These are phyloP conservation scores for Lactarius vividus DNA, from an alignment of 768 basidiomycete genomes.

Conservation along the genomic window DNA sequence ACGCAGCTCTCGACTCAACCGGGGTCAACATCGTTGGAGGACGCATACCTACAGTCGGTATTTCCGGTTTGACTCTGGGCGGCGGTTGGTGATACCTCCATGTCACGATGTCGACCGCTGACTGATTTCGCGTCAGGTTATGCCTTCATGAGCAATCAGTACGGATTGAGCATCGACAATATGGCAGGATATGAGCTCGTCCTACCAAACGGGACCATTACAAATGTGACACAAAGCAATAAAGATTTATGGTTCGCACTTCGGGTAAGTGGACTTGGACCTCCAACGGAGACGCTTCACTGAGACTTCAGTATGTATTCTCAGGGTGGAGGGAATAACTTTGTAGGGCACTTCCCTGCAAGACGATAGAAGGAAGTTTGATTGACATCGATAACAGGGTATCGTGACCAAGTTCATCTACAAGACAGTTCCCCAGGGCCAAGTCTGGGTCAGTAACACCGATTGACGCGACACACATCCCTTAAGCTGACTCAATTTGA, in stretches of 20 bases:
- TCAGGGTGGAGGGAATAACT: constrained; percentile 24
- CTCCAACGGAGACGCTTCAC: not conserved
- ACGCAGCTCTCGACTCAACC: constrained; percentile 17
- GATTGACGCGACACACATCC: not conserved
- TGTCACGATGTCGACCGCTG: too few species aligned
- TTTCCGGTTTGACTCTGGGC: constrained; percentile 25
- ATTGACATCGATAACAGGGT: not conserved
- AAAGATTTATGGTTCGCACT: not conserved
- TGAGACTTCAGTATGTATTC: too few species aligned
- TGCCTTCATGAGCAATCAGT: too few species aligned
- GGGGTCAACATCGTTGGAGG: constrained; percentile 31
- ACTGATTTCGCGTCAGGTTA: too few species aligned
- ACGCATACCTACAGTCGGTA: constrained; percentile 28
- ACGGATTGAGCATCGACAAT: constrained; percentile 31
- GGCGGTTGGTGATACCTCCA: not conserved
- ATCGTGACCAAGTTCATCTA: constrained; percentile 8
- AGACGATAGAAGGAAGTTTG: too few species aligned
- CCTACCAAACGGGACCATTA: constrained; percentile 33
- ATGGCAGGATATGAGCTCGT: constrained; percentile 33
- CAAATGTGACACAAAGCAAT: not conserved
- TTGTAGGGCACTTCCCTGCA: not conserved
- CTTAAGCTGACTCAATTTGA: not conserved
- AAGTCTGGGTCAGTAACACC: not conserved
- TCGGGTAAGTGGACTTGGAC: constrained; percentile 8
- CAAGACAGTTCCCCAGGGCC: constrained; percentile 10